These are phyloP conservation scores for Penicillium egyptiacum DNA, from an alignment of 495 filamentous ascomycete species.

Conservation along the genomic window DNA sequence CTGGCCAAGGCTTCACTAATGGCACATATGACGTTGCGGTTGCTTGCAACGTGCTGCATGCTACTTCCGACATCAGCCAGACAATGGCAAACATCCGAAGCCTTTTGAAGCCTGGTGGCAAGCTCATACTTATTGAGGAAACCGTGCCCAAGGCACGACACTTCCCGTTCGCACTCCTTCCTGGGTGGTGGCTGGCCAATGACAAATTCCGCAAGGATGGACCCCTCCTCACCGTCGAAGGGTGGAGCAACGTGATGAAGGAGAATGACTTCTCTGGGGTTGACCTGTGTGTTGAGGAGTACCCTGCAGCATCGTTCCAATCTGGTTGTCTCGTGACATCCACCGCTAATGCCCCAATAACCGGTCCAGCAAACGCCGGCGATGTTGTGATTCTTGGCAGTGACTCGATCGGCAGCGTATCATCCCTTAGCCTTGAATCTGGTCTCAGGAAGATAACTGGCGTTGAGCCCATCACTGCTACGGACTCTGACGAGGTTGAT, in stretches of 20 bases:
- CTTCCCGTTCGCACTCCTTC: slow-evolving; percentile 30
- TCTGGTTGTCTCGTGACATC: slow-evolving; percentile 27
- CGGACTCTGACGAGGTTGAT: slow-evolving; percentile 15
- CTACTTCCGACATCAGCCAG: slow-evolving; percentile 44
- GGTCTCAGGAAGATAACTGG: slow-evolving; percentile 19
- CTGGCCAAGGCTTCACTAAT: slow-evolving; percentile 46
- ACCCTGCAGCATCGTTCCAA: slow-evolving; percentile 25
- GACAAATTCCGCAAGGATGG: slow-evolving; percentile 24
- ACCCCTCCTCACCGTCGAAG: slow-evolving; percentile 24
- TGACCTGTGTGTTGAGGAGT: slow-evolving; percentile 28
- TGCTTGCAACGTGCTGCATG: slow-evolving; percentile 54
- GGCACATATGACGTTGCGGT: slow-evolving; percentile 51
- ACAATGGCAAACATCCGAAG: slow-evolving; percentile 47
- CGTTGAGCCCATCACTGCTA: slow-evolving; percentile 3
- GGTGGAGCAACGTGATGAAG: slow-evolving; percentile 28
- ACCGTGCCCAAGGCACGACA: slow-evolving; percentile 24
- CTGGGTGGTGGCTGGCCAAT: slow-evolving; percentile 34
- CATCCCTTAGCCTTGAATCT: slow-evolving; percentile 14
- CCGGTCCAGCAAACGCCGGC: slow-evolving; percentile 18
- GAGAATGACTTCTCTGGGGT: slow-evolving; percentile 26
- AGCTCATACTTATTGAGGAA: slow-evolving; percentile 31
- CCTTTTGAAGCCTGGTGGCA: slow-evolving; percentile 38
- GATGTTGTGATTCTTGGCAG: slow-evolving; percentile 25
- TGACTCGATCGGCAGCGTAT: slow-evolving; percentile 18
- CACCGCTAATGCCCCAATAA: slow-evolving; percentile 17